Base-by-base conservation (phyloP, 306 rosid genomes). In the Dalbergia cochinchinensis region DNA sequence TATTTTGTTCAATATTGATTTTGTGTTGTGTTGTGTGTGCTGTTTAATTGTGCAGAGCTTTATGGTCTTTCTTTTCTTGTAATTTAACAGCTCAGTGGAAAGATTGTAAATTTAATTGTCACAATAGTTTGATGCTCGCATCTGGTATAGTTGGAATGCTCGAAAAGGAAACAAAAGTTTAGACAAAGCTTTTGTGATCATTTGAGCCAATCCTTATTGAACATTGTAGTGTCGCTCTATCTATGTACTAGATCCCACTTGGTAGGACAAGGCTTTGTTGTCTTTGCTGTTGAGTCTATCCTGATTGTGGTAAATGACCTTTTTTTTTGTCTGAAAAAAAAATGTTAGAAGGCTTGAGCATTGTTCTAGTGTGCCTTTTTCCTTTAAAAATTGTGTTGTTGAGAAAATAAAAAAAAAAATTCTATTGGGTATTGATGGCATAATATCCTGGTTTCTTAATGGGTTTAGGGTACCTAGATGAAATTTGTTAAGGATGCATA, bases 151-250 rank as follows among this genome's bases (percentile, higher is more conserved):
- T 19, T 63, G 62, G 39, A 19, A 35, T 35, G 33, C 65, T 11
- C 7, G 4, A 13, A 8, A 11, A 10, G 37, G 51, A 20, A 57
- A 37, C 35, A 7, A 41, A 11, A 12, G 7, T 53, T 5, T 45
- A 47, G 13, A 19, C 4, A 39, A 26, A 19, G 67, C 69, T 61
- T 33, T 41, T 22, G 65, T 63, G 35, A 44, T 62, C n/a, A 33
- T 65, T 65, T 54, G 71, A 70, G 63, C 61, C 1, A 50, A 66
- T 73, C 48, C 18, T 57, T 64, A 44, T 18, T 59, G 60, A 26
- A 26, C 31, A 37, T 37, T 37, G 1, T 37, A 37, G 5, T 6
- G 7, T 37, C 41, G 41, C 7, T 37, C 41, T 4, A 37, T 6
- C 41, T 7, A 37, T 37, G 41, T 37, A 6, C 7, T 7, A 37